Percentiles rank a stretch among this genome's conserved stretches.
Conservation (phyloP, 2,329 filamentous ascomycete genomes). For the Colletotrichum magnum region DNA sequence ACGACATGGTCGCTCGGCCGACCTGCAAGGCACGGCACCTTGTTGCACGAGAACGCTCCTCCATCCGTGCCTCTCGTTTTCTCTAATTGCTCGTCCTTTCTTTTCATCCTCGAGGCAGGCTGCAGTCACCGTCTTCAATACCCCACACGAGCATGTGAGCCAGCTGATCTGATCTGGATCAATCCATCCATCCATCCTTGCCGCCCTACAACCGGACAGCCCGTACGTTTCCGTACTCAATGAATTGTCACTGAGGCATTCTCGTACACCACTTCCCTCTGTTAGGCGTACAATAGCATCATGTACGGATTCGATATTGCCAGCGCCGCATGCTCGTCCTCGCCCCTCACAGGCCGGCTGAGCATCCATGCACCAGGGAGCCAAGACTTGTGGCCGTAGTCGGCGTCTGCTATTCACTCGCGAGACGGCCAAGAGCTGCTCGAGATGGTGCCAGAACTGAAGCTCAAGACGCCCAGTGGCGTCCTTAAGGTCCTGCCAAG, state of each 20-base stretch:
- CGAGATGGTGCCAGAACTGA: not conserved
- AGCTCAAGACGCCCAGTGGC: slow-evolving; percentile 11
- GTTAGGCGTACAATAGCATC: slow-evolving; percentile 7
- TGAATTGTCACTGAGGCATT: not conserved
- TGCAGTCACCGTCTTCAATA: slow-evolving; percentile 5
- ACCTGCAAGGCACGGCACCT: slow-evolving; percentile 35
- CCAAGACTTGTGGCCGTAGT: slow-evolving; percentile 18
- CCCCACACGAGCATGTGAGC: not conserved
- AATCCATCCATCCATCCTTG: not conserved
- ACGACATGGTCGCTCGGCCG: slow-evolving; percentile 17
- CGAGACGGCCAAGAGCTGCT: slow-evolving; percentile 5
- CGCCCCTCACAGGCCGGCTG: not conserved
- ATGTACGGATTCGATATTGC: slow-evolving; percentile 26
- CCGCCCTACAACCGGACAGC: slow-evolving; percentile 8
- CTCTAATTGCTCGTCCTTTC: slow-evolving; percentile 24
- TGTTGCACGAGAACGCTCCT: slow-evolving; percentile 2
- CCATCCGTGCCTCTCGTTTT: slow-evolving; percentile 8
- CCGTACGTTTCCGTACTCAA: not conserved
- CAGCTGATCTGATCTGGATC: not conserved
- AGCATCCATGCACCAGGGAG: not conserved
- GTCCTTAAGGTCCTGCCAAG: slow-evolving; percentile 5
- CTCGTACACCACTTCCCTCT: slow-evolving; percentile 23
- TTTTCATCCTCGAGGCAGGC: not conserved
- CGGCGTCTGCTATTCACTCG: slow-evolving; percentile 7
- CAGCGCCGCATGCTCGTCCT: slow-evolving; percentile 6